Conservation (phyloP, 768 basidiomycete genomes). For the Lentinus brumalis region DNA sequence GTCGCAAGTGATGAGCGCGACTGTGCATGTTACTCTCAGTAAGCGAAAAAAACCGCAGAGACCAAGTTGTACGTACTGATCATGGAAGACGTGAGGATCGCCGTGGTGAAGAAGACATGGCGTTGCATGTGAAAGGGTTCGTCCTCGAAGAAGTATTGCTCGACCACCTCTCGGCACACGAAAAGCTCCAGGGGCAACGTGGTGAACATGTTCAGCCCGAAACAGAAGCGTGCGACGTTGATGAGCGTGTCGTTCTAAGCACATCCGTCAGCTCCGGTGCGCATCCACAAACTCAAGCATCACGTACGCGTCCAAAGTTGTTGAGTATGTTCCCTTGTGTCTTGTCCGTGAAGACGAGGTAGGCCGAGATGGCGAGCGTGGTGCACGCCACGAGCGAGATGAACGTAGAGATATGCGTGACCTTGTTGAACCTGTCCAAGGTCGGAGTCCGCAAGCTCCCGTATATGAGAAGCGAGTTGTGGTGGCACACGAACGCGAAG, state of each 20-base stretch:
- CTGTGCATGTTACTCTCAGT: constrained; percentile 40
- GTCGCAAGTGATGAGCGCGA: constrained; percentile 92
- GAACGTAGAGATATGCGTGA: constrained; percentile 89
- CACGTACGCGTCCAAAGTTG: constrained; percentile 80
- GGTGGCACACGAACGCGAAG: constrained; percentile 96
- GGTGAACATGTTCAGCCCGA: constrained; percentile 97
- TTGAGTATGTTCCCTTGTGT: constrained; percentile 96
- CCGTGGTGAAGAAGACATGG: constrained; percentile 89
- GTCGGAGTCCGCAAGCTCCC: constrained; percentile 92
- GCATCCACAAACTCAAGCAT: constrained; percentile 3
- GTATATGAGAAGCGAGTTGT: constrained; percentile 96
- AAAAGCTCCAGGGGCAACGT: constrained; percentile 95
- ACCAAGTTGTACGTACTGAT: constrained; percentile 53
- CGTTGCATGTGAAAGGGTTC: constrained; percentile 80
- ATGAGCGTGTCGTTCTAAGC: constrained; percentile 79
- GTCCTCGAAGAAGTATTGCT: constrained; percentile 94
- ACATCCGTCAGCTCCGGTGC: constrained; percentile 3
- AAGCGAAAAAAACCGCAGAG: not conserved
- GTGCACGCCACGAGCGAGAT: constrained; percentile 85
- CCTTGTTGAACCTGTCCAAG: constrained; percentile 87
- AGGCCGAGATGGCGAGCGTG: constrained; percentile 84
- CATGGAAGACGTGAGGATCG: constrained; percentile 81
- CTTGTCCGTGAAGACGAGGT: constrained; percentile 86
- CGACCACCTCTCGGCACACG: constrained; percentile 96
- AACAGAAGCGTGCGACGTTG: constrained; percentile 93